Conservation (phyloP, 2,329 filamentous ascomycete species). For the Penicillium concentricum region DNA sequence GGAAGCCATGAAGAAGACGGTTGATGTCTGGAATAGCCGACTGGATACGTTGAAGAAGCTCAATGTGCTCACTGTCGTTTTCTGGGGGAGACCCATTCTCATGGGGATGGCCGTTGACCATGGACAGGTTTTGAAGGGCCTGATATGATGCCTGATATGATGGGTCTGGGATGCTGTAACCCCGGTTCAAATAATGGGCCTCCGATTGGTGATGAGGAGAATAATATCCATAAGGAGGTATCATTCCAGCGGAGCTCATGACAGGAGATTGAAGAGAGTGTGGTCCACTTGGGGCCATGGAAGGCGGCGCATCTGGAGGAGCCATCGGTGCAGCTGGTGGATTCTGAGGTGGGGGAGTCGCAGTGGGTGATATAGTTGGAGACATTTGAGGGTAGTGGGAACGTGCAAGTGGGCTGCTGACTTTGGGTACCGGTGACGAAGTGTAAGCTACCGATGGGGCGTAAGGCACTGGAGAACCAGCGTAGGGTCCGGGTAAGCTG, state of each 20-base stretch:
- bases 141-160: slow-evolving; percentile 32
- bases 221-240: slow-evolving; percentile 34
- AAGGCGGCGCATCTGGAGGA: slow-evolving; percentile 21
- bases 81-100: slow-evolving; percentile 36
- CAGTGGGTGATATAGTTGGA: slow-evolving; percentile 36
- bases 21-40: slow-evolving; percentile 49
- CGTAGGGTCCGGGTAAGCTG: slow-evolving; percentile 1
- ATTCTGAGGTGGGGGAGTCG: slow-evolving; percentile 22
- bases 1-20: slow-evolving; percentile 47
- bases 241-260: slow-evolving; percentile 34
- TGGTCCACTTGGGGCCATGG: slow-evolving; percentile 28
- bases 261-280: slow-evolving; percentile 37
- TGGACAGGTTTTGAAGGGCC: slow-evolving; percentile 30
- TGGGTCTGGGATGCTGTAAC: slow-evolving; percentile 30
- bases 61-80: slow-evolving; percentile 35
- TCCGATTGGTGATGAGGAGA: slow-evolving; percentile 30
- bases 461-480: slow-evolving; percentile 5
- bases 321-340: slow-evolving; percentile 21
- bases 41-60: slow-evolving; percentile 46
- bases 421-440: slow-evolving; percentile 31
- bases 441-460: slow-evolving; percentile 13
- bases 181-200: slow-evolving; percentile 29
- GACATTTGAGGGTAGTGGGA: slow-evolving; percentile 36
- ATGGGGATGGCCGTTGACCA: slow-evolving; percentile 17
- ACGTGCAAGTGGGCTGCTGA: slow-evolving; percentile 38